Percentiles rank a stretch among this genome's conserved stretches.
These are phyloP conservation scores for Podaxis sp. DNA, from an alignment of 768 basidiomycete species.

Conservation along the genomic window DNA sequence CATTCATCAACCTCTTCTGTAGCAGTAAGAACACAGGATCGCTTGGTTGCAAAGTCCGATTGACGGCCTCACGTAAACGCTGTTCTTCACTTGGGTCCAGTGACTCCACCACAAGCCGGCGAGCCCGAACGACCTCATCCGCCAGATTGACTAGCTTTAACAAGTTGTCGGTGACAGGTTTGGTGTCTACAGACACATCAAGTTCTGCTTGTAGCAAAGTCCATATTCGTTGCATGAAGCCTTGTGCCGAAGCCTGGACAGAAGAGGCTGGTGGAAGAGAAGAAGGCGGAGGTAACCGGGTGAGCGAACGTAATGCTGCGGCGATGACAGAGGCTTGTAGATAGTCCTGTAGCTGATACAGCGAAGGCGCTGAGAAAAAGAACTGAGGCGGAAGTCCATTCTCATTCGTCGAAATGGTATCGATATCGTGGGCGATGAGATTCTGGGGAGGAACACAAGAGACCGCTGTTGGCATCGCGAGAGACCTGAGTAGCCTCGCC, in stretches of 20 bases:
- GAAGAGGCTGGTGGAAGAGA: conserved; percentile 5
- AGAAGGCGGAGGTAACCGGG: conserved; percentile 36
- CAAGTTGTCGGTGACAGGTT: conserved; percentile 21
- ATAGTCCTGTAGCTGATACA: conserved; percentile 65
- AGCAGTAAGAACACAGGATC: conserved; percentile 71
- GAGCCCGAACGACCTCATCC: conserved; percentile 68
- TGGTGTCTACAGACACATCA: conserved; percentile 19
- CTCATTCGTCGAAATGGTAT: neutral
- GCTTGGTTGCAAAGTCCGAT: conserved; percentile 56
- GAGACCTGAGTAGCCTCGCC: conserved; percentile 43
- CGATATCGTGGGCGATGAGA: neutral
- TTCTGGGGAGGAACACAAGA: conserved; percentile 35
- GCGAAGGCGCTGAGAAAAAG: conserved; percentile 53
- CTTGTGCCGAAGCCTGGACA: conserved; percentile 18
- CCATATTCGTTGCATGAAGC: conserved; percentile 66
- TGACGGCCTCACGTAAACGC: conserved; percentile 57
- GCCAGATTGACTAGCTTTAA: conserved; percentile 69
- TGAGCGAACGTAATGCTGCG: conserved; percentile 58
- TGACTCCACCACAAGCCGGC: conserved; percentile 24
- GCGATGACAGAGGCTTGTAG: conserved; percentile 70
- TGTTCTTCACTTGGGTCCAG: conserved; percentile 45
- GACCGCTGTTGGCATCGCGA: conserved; percentile 39
- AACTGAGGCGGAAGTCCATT: conserved; percentile 67
- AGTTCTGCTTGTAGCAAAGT: conserved; percentile 42
- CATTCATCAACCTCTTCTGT: conserved; percentile 54